Evolutionary conservation across 176 grass and related monocot genomes (phyloP).

Genomic region (Musa acuminata): DNA sequence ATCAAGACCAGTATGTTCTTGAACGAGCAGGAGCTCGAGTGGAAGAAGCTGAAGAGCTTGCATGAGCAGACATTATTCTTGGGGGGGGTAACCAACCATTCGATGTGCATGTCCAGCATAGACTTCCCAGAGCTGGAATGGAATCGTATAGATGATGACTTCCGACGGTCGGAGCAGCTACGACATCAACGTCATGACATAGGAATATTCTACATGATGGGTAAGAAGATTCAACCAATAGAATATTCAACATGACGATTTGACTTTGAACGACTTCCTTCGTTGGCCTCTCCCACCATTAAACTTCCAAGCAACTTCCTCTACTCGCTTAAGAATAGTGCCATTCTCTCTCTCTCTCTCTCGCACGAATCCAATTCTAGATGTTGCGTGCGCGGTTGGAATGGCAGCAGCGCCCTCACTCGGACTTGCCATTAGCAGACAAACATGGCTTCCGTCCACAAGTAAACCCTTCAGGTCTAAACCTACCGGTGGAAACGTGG

Average conservation of each 20-base stretch:
- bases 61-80: too few relatives aligned
- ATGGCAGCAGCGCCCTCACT: not conserved
- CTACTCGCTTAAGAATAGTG: not conserved
- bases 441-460: not conserved
- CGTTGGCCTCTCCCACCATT: not conserved
- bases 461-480: not conserved
- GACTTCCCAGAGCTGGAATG: too few relatives aligned
- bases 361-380: not conserved
- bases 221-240: too few relatives aligned
- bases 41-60: too few relatives aligned
- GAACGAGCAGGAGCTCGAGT: too few relatives aligned
- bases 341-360: not conserved
- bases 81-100: too few relatives aligned
- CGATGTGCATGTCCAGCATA: too few relatives aligned
- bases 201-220: too few relatives aligned
- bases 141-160: too few relatives aligned
- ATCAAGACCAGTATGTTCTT: too few relatives aligned
- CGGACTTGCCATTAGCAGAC: not conserved
- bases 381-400: not conserved
- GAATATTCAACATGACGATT: not conserved
- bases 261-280: not conserved
- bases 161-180: too few relatives aligned
- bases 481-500: not conserved
- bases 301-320: not conserved
- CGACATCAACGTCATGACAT: too few relatives aligned